Base-by-base conservation (phyloP, 2,329 filamentous ascomycete genomes). In the Calonectria naviculata region DNA sequence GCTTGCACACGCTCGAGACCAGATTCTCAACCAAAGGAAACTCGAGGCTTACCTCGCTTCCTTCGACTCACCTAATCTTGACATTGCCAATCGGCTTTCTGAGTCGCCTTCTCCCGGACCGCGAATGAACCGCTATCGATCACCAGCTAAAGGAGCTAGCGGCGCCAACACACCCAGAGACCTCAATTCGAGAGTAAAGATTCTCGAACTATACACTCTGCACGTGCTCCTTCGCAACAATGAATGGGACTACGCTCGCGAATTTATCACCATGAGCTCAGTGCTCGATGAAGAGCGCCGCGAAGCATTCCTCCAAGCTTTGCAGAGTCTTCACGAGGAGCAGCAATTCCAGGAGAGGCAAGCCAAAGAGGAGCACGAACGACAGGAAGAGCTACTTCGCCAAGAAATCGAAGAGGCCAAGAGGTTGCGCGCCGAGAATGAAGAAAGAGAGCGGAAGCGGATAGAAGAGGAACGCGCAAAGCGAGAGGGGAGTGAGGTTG, bases 191-290 rank as follows among this genome's bases (percentile, higher is more conserved):
- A 90, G 95, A 54, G 92, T 98, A 74, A 97, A 97, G 85, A 94
- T 99, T 47, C 90, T 99, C 62, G 97, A 99, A 84, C 88, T 99
- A 10, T 99, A 98, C 82, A 97, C 95, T 1, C 89, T 99, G 5
- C 97, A 99, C 80, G 94, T 98, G 9, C 90, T 99, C n/a, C 92
- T 96, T 6, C 90, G 95, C 65, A 98, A 98, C 77, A 92, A 94
- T 67, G 95, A 98, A 84, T 99, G 97, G 97, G 94, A 98, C 70
- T 98, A 98, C 78, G 95, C 97, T 5, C 90, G 91, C 71, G 94
- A 97, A 77, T 98, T 98, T 82, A 97, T 98, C 79, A 91, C 89
- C 78, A 91, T 95, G 79, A 97, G 92, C 81, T 92, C 96, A 56
- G 91, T 98, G 29, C 88, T 99, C 1, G 96, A 98, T 81, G 96